Evolutionary conservation across 2,329 filamentous ascomycete species (phyloP).

Genomic region (Colletotrichum sp.): DNA sequence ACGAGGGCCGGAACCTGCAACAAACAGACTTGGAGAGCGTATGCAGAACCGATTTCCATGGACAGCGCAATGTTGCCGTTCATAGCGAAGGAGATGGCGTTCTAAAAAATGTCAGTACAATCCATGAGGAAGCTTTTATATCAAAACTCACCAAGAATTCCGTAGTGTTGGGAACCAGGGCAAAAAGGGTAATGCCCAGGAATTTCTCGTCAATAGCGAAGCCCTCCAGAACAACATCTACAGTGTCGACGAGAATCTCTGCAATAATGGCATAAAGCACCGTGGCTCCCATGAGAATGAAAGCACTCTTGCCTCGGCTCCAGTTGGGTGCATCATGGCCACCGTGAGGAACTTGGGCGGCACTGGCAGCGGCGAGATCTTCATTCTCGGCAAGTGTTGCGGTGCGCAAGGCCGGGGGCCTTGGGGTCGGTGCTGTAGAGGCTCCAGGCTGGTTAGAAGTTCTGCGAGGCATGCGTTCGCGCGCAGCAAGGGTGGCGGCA

Average conservation of each 20-base stretch:
- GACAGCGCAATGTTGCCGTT: slow-evolving; percentile 98
- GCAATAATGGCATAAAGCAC: slow-evolving; percentile 95
- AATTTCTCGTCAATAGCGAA: slow-evolving; percentile 97
- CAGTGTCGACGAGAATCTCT: slow-evolving; percentile 95
- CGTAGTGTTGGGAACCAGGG: slow-evolving; percentile 95
- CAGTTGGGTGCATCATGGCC: slow-evolving; percentile 99
- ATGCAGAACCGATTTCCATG: slow-evolving; percentile 98
- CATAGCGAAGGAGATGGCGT: slow-evolving; percentile 99
- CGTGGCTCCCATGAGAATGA: slow-evolving; percentile 89
- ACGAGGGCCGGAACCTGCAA: slow-evolving; percentile 94
- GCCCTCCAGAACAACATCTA: slow-evolving; percentile 92
- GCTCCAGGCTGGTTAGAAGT: slow-evolving; percentile 34
- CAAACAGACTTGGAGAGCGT: slow-evolving; percentile 93
- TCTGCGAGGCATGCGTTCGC: slow-evolving; percentile 62
- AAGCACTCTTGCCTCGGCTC: slow-evolving; percentile 87
- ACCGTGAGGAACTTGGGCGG: slow-evolving; percentile 54
- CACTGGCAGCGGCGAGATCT: slow-evolving; percentile 38
- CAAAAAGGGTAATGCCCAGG: slow-evolving; percentile 93
- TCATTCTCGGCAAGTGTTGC: slow-evolving; percentile 50
- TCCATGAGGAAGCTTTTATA: too few species aligned
- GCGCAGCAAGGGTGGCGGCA: slow-evolving; percentile 84
- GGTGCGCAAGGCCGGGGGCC: slow-evolving; percentile 42
- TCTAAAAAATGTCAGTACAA: slow-evolving; percentile 52
- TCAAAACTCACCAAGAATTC: slow-evolving; percentile 80
- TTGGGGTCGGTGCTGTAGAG: slow-evolving; percentile 42